A percentile compares a stretch with the other conserved stretches of the same genome.
Conservation (phyloP, 768 basidiomycete species). For the Suillus brevipes region DNA sequence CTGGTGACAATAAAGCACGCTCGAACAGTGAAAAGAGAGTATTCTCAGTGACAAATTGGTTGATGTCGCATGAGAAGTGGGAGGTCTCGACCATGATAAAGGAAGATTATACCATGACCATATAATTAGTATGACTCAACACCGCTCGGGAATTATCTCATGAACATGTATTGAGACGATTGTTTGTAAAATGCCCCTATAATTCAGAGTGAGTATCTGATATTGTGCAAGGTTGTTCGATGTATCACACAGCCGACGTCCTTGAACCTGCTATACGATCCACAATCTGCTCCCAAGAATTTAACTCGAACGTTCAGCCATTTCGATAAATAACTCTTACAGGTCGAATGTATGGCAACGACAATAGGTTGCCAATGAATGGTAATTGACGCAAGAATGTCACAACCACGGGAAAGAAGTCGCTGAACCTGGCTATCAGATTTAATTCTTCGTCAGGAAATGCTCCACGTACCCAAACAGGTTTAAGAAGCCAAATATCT, state of each 20-base stretch:
- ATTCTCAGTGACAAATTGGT: background rate
- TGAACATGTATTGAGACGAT: background rate
- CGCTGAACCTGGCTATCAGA: slow-evolving; percentile 49
- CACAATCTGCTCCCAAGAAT: slow-evolving; percentile 49
- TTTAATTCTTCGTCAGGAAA: slow-evolving; percentile 6
- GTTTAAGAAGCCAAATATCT: slow-evolving; percentile 96
- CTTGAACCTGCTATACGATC: slow-evolving; percentile 82
- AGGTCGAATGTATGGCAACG: slow-evolving; percentile 82
- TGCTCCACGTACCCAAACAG: slow-evolving; percentile 76
- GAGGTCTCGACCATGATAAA: background rate
- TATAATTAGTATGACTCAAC: background rate
- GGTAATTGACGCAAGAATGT: slow-evolving; percentile 96
- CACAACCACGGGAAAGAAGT: slow-evolving; percentile 98
- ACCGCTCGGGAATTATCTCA: background rate
- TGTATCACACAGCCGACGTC: slow-evolving; percentile 62
- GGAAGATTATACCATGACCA: background rate
- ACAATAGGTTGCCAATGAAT: slow-evolving; percentile 82
- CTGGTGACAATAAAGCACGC: background rate
- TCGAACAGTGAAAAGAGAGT: slow-evolving; percentile 1
- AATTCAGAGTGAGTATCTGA: background rate
- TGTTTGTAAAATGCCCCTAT: background rate
- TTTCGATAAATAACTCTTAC: slow-evolving; percentile 44
- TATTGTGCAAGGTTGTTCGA: background rate
- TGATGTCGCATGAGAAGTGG: slow-evolving; percentile 1
- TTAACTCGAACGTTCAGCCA: background rate